Evolutionary conservation across 768 basidiomycete genomes (phyloP), one percentile per base, ranked within the genome.

Genomic region (Suillus sp.): DNA sequence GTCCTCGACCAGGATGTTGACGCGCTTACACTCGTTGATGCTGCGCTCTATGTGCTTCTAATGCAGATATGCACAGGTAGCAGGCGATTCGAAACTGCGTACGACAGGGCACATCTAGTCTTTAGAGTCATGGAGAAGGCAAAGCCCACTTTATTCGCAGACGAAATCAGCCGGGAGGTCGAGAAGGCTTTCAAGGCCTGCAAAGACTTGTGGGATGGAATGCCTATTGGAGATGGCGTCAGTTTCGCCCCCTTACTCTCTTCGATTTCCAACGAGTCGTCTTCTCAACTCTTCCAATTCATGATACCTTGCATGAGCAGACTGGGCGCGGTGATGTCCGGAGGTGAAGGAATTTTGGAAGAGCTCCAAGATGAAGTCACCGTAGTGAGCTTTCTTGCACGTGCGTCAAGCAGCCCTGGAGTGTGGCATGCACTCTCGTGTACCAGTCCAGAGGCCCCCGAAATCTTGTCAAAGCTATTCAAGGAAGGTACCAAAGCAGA

Each of bases 271-370:
- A 20, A 38, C 2, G 25, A 57, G 37, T 38, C 18, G 18, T 57
- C 45, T 72, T 64, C 50, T 61, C 69, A 14, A 69, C 74, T n/a
- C 7, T 59, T 30, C 66, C 70, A 32, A 78, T 78, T 65, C 70
- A 72, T 56, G 60, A 50, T 60, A 77, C 61, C 66, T 67, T n/a
- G 14, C 77, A 22, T 77, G 55, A 18, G 37, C 37, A 27, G 16
- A 40, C 25, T 38, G 16, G 55, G 55, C 25, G 55, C 55, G 7
- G 37, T 27, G 55, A 57, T 57, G 55, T 38, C 55, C 10, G 37
- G 37, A 20, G 25, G 37, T 25, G 18, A 40, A 38, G 25, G 37
- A 0, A 27, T 57, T 18, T 27, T 57, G 37, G 55, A 57, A 57
- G 37, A 57, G 55, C 37, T 57, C 18, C 55, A 57, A 38, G 37